Base-by-base conservation (phyloP, 495 filamentous ascomycete species). In the Aspergillus carlsbadensis region DNA sequence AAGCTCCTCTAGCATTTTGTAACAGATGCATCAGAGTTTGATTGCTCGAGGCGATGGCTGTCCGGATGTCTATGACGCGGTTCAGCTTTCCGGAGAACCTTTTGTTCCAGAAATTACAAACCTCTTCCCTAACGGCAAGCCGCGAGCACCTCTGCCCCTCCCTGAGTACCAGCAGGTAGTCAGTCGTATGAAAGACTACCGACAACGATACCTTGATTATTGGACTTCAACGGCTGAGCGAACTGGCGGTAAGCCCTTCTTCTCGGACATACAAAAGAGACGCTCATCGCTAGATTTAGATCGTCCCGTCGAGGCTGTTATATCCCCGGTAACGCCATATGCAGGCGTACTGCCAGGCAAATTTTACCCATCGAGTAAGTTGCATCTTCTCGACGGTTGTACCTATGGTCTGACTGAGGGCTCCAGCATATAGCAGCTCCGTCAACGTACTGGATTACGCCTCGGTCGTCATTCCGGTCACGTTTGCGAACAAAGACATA, bases 391-490 rank as follows among this genome's bases (percentile, higher is more conserved):
- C 15, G 14, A 13, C 5, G 2, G 5, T 21, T 29, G 22, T 20
- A 22, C 1, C 35, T 20, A 18, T 36, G 22, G 7, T 1, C 24
- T 52, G 49, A 52, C 49, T 41, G 36, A 42, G 5, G 10, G 15
- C 6, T 33, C 18, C n/a, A 52, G 49, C 49, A 6, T 52, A 52
- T 42, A 52, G 36, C 22, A 52, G n/a, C 17, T 6, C 49, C 15
- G 49, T 52, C 49, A 52, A 52, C 22, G 49, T 52, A 21, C 17
- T 52, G 36, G 49, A 52, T 33, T 52, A 52, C 15, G 26, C 49
- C 24, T 31, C 49, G 1, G 26, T 52, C 14, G 49, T 52, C 22
- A 42, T 52, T 20, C 49, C 49, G 5, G 49, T 52, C 13, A 52
- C 49, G 6, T 7, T 52, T 18, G 49, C 49, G 31, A 36, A 52